Evolutionary conservation across 495 filamentous ascomycete genomes (phyloP).

Genomic region (Letharia lupina): DNA sequence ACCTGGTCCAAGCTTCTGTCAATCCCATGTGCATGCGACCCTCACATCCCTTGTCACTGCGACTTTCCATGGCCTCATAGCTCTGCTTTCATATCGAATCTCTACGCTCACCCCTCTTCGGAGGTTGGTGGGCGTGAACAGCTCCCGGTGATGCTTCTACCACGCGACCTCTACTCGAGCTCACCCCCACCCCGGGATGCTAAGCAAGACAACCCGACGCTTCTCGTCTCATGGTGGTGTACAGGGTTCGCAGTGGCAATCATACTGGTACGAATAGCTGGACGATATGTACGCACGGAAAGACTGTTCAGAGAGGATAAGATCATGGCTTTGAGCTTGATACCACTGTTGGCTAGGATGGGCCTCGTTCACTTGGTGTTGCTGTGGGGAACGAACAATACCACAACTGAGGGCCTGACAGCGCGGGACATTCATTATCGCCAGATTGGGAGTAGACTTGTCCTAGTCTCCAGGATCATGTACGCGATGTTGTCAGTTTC

Average conservation of each 20-base stretch:
- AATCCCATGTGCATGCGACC: slow-evolving; percentile 10
- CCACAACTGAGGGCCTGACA: slow-evolving; percentile 35
- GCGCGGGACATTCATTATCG: slow-evolving; percentile 35
- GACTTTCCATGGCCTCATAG: slow-evolving; percentile 3
- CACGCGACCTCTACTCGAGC: slow-evolving; percentile 41
- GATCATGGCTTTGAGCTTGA: slow-evolving; percentile 67
- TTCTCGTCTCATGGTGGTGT: slow-evolving; percentile 93
- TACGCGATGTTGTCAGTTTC: slow-evolving; percentile 51
- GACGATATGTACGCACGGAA: slow-evolving; percentile 74
- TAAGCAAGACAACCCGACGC: slow-evolving; percentile 58
- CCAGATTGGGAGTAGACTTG: slow-evolving; percentile 45
- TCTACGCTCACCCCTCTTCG: slow-evolving; percentile 46
- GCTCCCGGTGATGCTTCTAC: slow-evolving; percentile 25
- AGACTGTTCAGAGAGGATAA: slow-evolving; percentile 80
- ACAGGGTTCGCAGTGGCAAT: slow-evolving; percentile 72
- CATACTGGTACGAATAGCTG: slow-evolving; percentile 65
- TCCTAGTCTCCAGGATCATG: slow-evolving; percentile 45
- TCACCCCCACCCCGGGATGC: slow-evolving; percentile 51
- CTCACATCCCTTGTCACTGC: not conserved
- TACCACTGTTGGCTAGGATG: slow-evolving; percentile 78
- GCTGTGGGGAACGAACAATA: slow-evolving; percentile 82
- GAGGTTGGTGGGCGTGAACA: slow-evolving; percentile 51
- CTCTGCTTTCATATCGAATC: not conserved
- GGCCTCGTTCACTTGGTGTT: slow-evolving; percentile 78
- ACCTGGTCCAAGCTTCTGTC: slow-evolving; percentile 16